Evolutionary conservation across 768 basidiomycete genomes (phyloP), one percentile per base, ranked within the genome.

Genomic region (Collybia sordida): DNA sequence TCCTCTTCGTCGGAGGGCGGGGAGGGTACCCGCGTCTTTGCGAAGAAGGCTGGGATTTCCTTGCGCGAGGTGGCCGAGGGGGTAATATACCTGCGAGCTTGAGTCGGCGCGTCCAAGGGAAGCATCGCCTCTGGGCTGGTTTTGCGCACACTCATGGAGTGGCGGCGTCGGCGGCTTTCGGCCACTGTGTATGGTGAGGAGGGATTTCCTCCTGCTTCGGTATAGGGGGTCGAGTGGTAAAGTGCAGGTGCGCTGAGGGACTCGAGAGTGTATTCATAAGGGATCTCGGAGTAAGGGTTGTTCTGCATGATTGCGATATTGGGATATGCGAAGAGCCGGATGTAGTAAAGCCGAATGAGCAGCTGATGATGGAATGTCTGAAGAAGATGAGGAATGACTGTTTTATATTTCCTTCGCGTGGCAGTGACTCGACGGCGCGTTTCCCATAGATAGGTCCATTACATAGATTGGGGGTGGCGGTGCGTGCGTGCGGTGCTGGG

Each of bases 11-110:
- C 79, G 8, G 70, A 71, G 0, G 77, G 72, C 3, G 74, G 62
- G 4, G 64, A 46, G 56, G 15, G 73, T 66, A 42, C 52, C 18
- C 61, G 81, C 77, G 83, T 83, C 62, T 74, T 78, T 56, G 74
- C 74, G 61, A 89, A 89, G 28, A 80, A 82, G 0, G 82, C 85
- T 1, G 91, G 90, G 19, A 92, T 65, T 35, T 84, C 83, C 68
- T 92, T 93, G 44, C 84, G 77, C 14, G 92, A 92, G 0, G 93
- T 94, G 1, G 75, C 64, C 0, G 90, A 92, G 0, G 88, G 84
- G 0, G 77, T 77, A 14, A 81, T 59, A 59, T 93, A 94, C n/a
- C 79, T 79, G 54, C 92, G 83, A 0, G 79, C 39, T 61, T 94
- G 92, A 1, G 86, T 90, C 0, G 92, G 93, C 1, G 92, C 92